Conservation (phyloP, 2,329 filamentous ascomycete species). For the Fusarium illudens region DNA sequence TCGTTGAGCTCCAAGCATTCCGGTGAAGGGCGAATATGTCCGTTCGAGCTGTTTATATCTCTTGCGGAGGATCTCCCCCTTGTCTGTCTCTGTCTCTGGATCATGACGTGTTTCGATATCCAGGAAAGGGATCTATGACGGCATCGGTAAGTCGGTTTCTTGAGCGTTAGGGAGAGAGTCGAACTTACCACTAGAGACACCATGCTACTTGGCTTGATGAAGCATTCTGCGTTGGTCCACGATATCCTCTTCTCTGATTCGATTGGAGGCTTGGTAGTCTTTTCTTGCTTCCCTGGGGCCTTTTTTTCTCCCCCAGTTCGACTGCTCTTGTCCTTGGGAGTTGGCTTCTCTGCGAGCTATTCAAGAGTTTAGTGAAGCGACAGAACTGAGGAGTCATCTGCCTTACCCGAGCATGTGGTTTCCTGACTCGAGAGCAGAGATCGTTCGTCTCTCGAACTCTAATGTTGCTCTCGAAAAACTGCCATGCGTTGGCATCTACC, state of each 20-base stretch:
- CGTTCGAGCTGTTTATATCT: not conserved
- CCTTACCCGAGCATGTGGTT: not conserved
- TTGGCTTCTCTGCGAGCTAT: not conserved
- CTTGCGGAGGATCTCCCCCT: not conserved
- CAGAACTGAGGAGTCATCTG: too few relatives aligned
- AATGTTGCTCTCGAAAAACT: not conserved
- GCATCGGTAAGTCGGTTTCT: too few relatives aligned
- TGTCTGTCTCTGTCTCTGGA: not conserved
- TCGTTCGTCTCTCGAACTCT: not conserved
- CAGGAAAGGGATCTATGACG: not conserved
- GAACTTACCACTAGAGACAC: not conserved
- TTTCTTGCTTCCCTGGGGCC: not conserved
- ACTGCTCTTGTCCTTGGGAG: not conserved
- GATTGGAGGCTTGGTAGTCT: not conserved
- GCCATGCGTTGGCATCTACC: not conserved
- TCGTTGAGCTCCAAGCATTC: not conserved
- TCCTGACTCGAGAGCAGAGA: not conserved
- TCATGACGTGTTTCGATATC: not conserved
- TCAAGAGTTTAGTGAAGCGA: not conserved
- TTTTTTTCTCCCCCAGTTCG: not conserved
- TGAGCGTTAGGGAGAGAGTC: not conserved
- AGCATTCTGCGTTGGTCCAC: not conserved
- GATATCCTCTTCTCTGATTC: not conserved
- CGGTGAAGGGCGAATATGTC: not conserved
- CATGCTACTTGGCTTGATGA: not conserved